phyloP scores from a whole-genome alignment of 176 grass and related monocot genomes.

The Rhynchospora breviuscula region DNA sequence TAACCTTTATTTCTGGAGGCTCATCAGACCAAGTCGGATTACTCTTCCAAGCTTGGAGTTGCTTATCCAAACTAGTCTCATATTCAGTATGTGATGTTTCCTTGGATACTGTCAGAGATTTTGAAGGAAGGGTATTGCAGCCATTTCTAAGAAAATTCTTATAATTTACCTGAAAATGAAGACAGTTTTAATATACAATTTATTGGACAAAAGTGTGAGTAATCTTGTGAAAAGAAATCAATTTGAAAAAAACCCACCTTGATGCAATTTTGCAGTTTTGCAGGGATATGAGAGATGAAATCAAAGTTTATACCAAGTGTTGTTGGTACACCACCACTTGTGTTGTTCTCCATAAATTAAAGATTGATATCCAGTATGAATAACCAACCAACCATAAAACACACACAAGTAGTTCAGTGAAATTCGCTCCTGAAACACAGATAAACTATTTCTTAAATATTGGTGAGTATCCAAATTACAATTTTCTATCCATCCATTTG shows the following conservation, averaged over 20 bases:
- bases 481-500: too few relatives aligned
- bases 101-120: neutral
- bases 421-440: neutral
- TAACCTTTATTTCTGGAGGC: constrained; percentile 70
- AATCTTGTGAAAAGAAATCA: neutral
- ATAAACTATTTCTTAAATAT: neutral
- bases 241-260: constrained; percentile 22
- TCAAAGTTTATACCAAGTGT: constrained; percentile 22
- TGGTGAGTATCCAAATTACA: neutral
- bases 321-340: constrained; percentile 5
- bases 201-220: neutral
- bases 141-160: constrained; percentile 36
- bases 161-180: constrained; percentile 46
- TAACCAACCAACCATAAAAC: neutral
- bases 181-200: neutral
- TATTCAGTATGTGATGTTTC: neutral
- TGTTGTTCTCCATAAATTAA: constrained; percentile 40
- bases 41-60: constrained; percentile 63
- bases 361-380: neutral
- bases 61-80: constrained; percentile 56
- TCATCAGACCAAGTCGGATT: constrained; percentile 64
- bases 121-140: neutral
- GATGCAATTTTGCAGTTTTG: constrained; percentile 51
- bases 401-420: neutral
- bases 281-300: constrained; percentile 46